A percentile compares a stretch with the other conserved stretches of the same genome.
phyloP scores from a whole-genome alignment of 2,329 filamentous ascomycete genomes.

The Fusarium nodosum region DNA sequence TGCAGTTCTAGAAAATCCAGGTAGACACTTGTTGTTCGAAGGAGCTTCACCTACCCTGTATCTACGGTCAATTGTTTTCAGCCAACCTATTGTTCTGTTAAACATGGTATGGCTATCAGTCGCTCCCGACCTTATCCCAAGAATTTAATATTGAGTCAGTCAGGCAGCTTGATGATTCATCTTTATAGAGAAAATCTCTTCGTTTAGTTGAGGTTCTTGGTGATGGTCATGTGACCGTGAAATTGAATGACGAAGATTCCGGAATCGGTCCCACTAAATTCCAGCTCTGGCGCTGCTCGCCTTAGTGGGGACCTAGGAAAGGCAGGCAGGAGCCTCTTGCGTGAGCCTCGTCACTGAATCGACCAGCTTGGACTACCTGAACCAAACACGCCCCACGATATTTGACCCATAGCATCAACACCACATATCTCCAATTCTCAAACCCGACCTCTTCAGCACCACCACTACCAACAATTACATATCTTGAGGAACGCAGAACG shows the following conservation, averaged over 20 bases:
- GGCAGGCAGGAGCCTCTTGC: conserved; percentile 58
- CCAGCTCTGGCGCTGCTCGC: conserved; percentile 35
- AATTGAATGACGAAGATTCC: conserved; percentile 19
- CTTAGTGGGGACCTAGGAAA: conserved; percentile 43
- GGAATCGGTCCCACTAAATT: conserved; percentile 45
- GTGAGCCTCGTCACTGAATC: conserved; percentile 54
- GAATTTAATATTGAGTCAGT: background rate
- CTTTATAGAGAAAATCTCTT: background rate
- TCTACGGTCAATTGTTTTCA: background rate
- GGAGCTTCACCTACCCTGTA: background rate
- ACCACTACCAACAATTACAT: background rate
- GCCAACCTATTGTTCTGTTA: background rate
- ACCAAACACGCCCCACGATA: conserved; percentile 47
- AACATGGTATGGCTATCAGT: too few relatives aligned
- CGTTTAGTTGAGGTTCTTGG: background rate
- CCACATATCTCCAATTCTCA: conserved; percentile 28
- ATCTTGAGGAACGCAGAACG: conserved; percentile 20
- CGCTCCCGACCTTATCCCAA: too few relatives aligned
- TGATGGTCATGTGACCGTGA: conserved; percentile 24
- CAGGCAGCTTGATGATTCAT: background rate
- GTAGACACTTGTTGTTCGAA: background rate
- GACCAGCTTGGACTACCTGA: conserved; percentile 45
- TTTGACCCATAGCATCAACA: conserved; percentile 42
- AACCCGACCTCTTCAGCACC: conserved; percentile 5
- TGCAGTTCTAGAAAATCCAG: too few relatives aligned